These are phyloP conservation scores for Mariannaea sp. DNA, from an alignment of 2,329 filamentous ascomycete genomes.

Conservation along the genomic window DNA sequence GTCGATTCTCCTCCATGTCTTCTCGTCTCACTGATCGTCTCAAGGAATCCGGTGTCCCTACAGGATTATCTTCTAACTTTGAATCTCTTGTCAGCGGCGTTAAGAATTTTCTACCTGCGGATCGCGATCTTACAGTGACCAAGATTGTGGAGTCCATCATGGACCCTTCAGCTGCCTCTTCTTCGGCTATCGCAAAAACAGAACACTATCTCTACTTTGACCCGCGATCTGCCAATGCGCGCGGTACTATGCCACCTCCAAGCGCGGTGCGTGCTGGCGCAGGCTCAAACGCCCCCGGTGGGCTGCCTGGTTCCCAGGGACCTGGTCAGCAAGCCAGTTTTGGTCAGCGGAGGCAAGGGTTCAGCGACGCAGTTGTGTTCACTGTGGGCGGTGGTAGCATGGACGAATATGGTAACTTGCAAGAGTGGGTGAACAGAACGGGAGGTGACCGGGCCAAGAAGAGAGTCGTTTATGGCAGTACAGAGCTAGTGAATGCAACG, in stretches of 20 bases:
- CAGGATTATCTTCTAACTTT: conserved; percentile 74
- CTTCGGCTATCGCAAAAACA: conserved; percentile 92
- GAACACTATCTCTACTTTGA: conserved; percentile 98
- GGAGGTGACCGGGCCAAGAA: conserved; percentile 69
- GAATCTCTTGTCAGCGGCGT: conserved; percentile 94
- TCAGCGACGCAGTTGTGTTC: conserved; percentile 90
- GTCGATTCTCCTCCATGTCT: conserved; percentile 89
- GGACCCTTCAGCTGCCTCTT: conserved; percentile 89
- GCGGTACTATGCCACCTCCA: conserved; percentile 86
- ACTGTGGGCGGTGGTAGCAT: conserved; percentile 95
- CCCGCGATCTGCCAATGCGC: conserved; percentile 87
- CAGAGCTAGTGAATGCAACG: conserved; percentile 73
- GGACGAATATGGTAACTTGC: conserved; percentile 97
- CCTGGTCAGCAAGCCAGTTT: conserved; percentile 80
- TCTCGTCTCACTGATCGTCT: conserved; percentile 91
- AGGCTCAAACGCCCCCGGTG: conserved; percentile 51
- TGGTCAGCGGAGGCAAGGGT: conserved; percentile 87
- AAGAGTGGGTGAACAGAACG: conserved; percentile 90
- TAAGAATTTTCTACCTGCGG: conserved; percentile 96
- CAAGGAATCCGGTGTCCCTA: conserved; percentile 83
- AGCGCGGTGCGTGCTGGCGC: conserved; percentile 59
- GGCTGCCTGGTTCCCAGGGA: conserved; percentile 55
- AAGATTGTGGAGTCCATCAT: conserved; percentile 98
- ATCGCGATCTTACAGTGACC: conserved; percentile 93
- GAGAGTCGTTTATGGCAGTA: conserved; percentile 93